Percentiles rank a stretch among this genome's conserved stretches.
phyloP scores from a whole-genome alignment of 805 yeast genomes.

The Myxozyma monticola region DNA sequence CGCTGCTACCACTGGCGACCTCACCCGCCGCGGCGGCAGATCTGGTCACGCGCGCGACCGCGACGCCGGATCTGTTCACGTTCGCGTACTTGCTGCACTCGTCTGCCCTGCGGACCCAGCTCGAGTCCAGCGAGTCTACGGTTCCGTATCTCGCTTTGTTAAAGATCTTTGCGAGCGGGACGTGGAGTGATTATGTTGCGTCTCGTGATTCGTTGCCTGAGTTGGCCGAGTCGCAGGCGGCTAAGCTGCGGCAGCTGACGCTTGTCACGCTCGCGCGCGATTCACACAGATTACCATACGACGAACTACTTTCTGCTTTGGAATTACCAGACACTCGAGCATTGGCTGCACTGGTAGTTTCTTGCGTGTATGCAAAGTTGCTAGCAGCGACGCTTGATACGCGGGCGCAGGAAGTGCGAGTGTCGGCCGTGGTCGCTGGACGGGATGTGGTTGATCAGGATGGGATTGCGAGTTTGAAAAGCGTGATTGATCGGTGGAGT shows the following conservation, averaged over 20 bases:
- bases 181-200: slow-evolving; percentile 24
- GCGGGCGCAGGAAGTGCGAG: slow-evolving; percentile 15
- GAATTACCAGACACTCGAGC: slow-evolving; percentile 10
- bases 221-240: slow-evolving; percentile 15
- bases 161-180: slow-evolving; percentile 23
- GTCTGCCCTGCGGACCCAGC: slow-evolving; percentile 6
- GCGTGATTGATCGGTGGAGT: slow-evolving; percentile 21
- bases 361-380: slow-evolving; percentile 21
- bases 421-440: slow-evolving; percentile 20
- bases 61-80: slow-evolving; percentile 18
- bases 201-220: slow-evolving; percentile 1
- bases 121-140: neutral
- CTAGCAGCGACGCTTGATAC: slow-evolving; percentile 25
- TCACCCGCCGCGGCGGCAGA: slow-evolving; percentile 24
- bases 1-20: slow-evolving; percentile 21
- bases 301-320: slow-evolving; percentile 8
- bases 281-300: slow-evolving; percentile 16
- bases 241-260: slow-evolving; percentile 25
- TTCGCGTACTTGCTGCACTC: slow-evolving; percentile 9
- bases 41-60: slow-evolving; percentile 19
- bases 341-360: slow-evolving; percentile 14
- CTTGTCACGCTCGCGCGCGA: slow-evolving; percentile 20
- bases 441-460: slow-evolving; percentile 20
- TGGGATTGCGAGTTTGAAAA: slow-evolving; percentile 3
- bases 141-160: slow-evolving; percentile 8